Percentiles rank a stretch among this genome's conserved stretches.
Conservation (phyloP, 257 asterid species). For the Marsdenia floribunda region DNA sequence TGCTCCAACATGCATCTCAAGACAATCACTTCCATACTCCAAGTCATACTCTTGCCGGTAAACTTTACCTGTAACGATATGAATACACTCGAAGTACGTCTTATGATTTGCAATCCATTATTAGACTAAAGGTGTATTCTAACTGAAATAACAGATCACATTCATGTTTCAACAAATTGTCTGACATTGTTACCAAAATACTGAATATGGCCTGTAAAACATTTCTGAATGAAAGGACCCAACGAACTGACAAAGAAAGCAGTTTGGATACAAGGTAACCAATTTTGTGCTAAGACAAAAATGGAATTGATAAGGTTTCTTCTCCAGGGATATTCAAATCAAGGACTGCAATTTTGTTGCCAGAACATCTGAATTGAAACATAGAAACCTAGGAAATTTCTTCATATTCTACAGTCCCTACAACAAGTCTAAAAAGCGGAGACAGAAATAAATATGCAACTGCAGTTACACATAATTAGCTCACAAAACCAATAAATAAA, state of each 20-base stretch:
- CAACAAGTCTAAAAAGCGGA: not conserved
- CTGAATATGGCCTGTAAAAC: not conserved
- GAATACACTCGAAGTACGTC: not conserved
- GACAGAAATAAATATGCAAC: not conserved
- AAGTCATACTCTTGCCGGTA: conserved; percentile 67
- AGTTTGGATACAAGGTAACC: not conserved
- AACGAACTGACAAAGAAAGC: not conserved
- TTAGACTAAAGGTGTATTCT: not conserved
- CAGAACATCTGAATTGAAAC: not conserved
- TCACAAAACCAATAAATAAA: not conserved
- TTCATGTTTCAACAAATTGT: not conserved
- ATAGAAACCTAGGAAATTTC: not conserved
- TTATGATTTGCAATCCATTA: not conserved
- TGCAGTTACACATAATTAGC: not conserved
- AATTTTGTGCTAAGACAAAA: not conserved
- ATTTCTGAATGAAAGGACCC: not conserved
- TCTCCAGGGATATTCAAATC: not conserved
- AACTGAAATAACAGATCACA: not conserved
- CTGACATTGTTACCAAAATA: not conserved
- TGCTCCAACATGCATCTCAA: conserved; percentile 82
- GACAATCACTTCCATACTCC: conserved; percentile 90
- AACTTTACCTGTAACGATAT: conserved; percentile 49
- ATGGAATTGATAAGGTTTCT: not conserved
- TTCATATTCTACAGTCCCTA: not conserved
- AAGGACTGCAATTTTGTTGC: not conserved